Percentiles rank a stretch among this genome's conserved stretches.
phyloP scores from a whole-genome alignment of 2,329 filamentous ascomycete species.

The Endoconidiophora polonica region DNA sequence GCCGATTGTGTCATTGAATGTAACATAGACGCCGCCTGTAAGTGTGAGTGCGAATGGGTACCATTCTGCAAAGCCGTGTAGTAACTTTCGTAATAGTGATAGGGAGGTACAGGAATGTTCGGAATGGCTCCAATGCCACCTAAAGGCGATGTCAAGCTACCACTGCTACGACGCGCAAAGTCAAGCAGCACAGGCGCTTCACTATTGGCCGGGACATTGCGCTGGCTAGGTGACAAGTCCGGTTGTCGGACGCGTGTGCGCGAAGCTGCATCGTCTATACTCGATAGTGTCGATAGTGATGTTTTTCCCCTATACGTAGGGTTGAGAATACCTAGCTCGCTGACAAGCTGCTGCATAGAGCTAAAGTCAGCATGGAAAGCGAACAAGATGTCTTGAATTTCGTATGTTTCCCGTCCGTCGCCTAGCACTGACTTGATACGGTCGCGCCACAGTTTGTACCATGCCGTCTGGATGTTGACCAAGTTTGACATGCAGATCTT shows the following conservation, averaged over 20 bases:
- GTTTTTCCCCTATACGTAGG: conserved; percentile 45
- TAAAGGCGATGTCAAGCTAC: conserved; percentile 46
- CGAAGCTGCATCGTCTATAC: conserved; percentile 30
- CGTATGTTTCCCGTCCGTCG: conserved; percentile 42
- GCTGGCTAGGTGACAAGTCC: conserved; percentile 34
- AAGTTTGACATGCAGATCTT: conserved; percentile 71
- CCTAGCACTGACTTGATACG: conserved; percentile 64
- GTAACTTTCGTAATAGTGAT: conserved; percentile 40
- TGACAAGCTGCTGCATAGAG: conserved; percentile 55
- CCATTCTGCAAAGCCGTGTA: conserved; percentile 21
- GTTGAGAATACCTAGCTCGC: conserved; percentile 62
- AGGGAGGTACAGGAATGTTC: conserved; percentile 19
- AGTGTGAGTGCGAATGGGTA: conserved; percentile 13
- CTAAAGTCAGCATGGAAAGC: conserved; percentile 67
- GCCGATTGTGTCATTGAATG: conserved; percentile 8
- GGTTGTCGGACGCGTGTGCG: conserved; percentile 32
- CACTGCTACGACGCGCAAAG: conserved; percentile 47
- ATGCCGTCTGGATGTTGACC: conserved; percentile 65
- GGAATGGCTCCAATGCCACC: conserved; percentile 22
- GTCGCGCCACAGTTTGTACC: conserved; percentile 69
- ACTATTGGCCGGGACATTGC: conserved; percentile 44
- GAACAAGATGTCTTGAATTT: conserved; percentile 55
- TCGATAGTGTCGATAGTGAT: conserved; percentile 42
- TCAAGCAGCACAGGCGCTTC: conserved; percentile 49
- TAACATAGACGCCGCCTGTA: conserved; percentile 9